phyloP scores from a whole-genome alignment of 768 basidiomycete species.

The Termitomyces sp. region DNA sequence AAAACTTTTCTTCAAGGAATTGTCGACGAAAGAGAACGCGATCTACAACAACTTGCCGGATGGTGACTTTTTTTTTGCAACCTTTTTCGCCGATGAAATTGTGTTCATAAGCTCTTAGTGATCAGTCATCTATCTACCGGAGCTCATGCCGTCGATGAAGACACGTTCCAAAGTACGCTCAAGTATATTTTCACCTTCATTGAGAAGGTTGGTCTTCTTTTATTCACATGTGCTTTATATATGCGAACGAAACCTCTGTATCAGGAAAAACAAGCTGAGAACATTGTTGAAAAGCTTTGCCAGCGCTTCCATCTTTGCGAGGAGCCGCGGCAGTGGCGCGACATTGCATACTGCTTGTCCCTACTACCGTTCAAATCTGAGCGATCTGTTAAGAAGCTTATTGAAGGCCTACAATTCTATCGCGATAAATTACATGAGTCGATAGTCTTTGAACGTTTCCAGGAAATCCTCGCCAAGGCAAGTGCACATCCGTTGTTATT shows the following conservation, averaged over 20 bases:
- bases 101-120: slow-evolving; percentile 38
- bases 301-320: slow-evolving; percentile 88
- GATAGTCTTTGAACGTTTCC: slow-evolving; percentile 73
- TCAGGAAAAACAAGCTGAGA: slow-evolving; percentile 98
- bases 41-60: slow-evolving; percentile 99
- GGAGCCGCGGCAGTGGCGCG: slow-evolving; percentile 93
- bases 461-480: slow-evolving; percentile 89
- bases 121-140: slow-evolving; percentile 94
- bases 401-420: slow-evolving; percentile 88
- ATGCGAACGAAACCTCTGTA: not conserved
- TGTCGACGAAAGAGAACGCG: slow-evolving; percentile 97
- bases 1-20: slow-evolving; percentile 95
- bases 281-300: slow-evolving; percentile 95
- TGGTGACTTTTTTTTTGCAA: slow-evolving; percentile 38
- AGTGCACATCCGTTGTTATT: slow-evolving; percentile 8
- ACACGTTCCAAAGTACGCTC: slow-evolving; percentile 88
- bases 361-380: slow-evolving; percentile 97
- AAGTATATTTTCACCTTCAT: slow-evolving; percentile 95
- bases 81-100: not conserved
- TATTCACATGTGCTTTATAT: not conserved
- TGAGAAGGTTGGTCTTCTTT: slow-evolving; percentile 65
- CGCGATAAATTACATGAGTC: slow-evolving; percentile 94
- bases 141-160: slow-evolving; percentile 87
- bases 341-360: slow-evolving; percentile 94
- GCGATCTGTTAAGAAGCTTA: slow-evolving; percentile 91